Conservation (phyloP, 73 alveolate genomes). For the Paramecium tetraurelia region DNA sequence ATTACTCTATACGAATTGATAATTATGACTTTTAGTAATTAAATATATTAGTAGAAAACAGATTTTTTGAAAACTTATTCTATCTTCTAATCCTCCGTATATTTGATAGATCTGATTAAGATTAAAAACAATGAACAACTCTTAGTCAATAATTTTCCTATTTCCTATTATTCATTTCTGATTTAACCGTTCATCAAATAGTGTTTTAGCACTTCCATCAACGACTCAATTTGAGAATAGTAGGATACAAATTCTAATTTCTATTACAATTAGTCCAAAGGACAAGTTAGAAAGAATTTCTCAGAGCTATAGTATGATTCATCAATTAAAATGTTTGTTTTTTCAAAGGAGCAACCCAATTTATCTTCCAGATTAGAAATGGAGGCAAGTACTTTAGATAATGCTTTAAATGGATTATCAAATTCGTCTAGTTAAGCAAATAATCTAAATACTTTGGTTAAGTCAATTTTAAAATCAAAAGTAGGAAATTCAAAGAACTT, state of each 20-base stretch:
- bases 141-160: not conserved
- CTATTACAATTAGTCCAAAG: not conserved
- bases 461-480: not conserved
- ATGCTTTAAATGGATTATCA: not conserved
- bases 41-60: not conserved
- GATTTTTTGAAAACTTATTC: not conserved
- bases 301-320: not conserved
- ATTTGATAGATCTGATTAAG: not conserved
- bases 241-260: not conserved
- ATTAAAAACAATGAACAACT: not conserved
- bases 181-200: not conserved
- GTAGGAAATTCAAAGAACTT: not conserved
- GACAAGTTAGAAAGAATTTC: not conserved
- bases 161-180: not conserved
- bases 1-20: not conserved
- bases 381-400: not conserved
- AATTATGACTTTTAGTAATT: not conserved
- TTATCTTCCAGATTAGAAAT: not conserved
- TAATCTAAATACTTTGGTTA: not conserved
- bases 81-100: not conserved
- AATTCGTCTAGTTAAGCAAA: not conserved
- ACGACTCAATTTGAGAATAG: not conserved
- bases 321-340: not conserved
- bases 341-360: not conserved
- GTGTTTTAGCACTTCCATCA: not conserved